phyloP scores from a whole-genome alignment of 164 flowering plant genomes.

The Nymphaea colorata region DNA sequence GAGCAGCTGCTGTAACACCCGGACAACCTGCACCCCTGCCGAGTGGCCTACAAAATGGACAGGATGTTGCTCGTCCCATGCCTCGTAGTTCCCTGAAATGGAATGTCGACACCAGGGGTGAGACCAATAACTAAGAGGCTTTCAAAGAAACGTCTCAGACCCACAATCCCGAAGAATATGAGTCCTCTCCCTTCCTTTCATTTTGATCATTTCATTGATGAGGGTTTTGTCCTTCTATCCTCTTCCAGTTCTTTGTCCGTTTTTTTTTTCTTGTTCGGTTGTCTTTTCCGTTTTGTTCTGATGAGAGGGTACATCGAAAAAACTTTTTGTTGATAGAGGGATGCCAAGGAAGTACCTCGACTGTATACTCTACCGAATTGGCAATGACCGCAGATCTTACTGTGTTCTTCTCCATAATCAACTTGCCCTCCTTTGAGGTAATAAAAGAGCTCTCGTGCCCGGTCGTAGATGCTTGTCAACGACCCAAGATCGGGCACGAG shows the following conservation, averaged over 20 bases:
- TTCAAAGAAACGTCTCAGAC: not conserved
- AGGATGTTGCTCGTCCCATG: slow-evolving; percentile 97
- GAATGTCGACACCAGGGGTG: not conserved
- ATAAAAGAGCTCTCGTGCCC: slow-evolving; percentile 95
- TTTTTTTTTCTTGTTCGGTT: not conserved
- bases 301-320: no score
- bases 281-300: no score
- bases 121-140: not conserved
- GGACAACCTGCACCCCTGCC: slow-evolving; percentile 94
- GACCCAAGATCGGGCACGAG: slow-evolving; percentile 98
- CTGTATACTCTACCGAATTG: slow-evolving; percentile 72
- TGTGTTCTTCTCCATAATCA: slow-evolving; percentile 95
- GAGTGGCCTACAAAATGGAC: slow-evolving; percentile 98
- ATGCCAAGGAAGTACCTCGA: slow-evolving; percentile 30
- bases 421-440: slow-evolving; percentile 95
- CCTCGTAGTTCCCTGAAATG: slow-evolving; percentile 68
- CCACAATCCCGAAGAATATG: not conserved
- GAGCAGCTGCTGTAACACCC: slow-evolving; percentile 97
- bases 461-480: slow-evolving; percentile 83
- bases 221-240: not conserved
- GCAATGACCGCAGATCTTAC: slow-evolving; percentile 70
- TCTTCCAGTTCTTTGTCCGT: not conserved
- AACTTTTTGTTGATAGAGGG: no score
- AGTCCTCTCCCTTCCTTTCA: no score
- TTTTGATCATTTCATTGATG: not conserved